phyloP scores from a whole-genome alignment of 148 eudicot genomes.

The Beta vulgaris region DNA sequence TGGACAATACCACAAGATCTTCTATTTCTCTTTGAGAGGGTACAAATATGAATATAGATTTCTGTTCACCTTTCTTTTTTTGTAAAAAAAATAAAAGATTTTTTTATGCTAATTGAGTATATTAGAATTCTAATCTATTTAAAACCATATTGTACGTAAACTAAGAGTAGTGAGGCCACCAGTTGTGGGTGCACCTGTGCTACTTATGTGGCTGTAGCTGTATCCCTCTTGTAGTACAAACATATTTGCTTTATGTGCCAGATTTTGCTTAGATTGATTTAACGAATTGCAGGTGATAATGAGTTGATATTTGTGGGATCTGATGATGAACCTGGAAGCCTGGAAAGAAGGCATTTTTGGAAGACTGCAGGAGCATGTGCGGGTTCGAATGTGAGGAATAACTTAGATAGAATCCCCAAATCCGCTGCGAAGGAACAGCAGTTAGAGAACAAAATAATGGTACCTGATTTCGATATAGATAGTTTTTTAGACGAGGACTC shows the following conservation, averaged over 20 bases:
- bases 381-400: conserved; percentile 33
- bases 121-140: neutral
- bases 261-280: neutral
- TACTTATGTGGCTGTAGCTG: neutral
- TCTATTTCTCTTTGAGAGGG: too few relatives aligned
- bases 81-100: too few relatives aligned
- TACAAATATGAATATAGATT: too few relatives aligned
- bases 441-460: neutral
- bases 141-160: neutral
- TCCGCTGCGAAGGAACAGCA: conserved; percentile 12
- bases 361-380: conserved; percentile 22
- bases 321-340: conserved; percentile 48
- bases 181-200: neutral
- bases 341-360: conserved; percentile 18
- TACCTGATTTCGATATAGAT: conserved; percentile 1
- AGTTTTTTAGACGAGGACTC: conserved; percentile 23
- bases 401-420: conserved; percentile 32
- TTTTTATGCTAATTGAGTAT: neutral
- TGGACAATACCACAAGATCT: too few relatives aligned
- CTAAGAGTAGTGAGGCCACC: neutral
- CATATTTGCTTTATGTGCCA: neutral
- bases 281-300: conserved; percentile 31
- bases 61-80: neutral
- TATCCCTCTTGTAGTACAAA: neutral
- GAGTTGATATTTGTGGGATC: conserved; percentile 67